These are phyloP conservation scores for Tilletia caries DNA, from an alignment of 1,284 basidiomycete species.

Conservation along the genomic window DNA sequence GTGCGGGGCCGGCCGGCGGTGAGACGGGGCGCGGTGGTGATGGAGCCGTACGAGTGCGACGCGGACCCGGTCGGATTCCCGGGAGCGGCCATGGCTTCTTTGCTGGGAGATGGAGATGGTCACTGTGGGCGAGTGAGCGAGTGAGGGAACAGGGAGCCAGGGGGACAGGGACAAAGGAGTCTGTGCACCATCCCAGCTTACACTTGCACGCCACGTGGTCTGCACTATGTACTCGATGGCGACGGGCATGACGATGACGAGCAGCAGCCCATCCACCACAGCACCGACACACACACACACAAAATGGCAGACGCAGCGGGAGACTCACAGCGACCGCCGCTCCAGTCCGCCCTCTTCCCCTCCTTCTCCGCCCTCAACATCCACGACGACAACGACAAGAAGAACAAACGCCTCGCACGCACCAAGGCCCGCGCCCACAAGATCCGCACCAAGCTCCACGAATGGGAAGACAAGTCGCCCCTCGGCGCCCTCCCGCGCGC, in stretches of 20 bases:
- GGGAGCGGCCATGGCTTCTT: not conserved
- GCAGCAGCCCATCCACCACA: not conserved
- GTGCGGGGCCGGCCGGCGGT: not conserved
- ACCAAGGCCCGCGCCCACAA: not conserved
- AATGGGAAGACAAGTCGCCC: not conserved
- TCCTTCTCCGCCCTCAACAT: constrained; percentile 5
- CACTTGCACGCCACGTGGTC: too few species aligned
- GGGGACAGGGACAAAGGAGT: too few species aligned
- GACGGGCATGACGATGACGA: not conserved
- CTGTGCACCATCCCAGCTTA: too few species aligned
- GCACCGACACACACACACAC: not conserved
- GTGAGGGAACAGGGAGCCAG: too few species aligned
- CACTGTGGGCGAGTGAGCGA: not conserved
- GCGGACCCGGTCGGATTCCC: not conserved
- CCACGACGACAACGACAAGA: not conserved
- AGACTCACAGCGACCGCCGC: not conserved
- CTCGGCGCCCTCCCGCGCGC: constrained; percentile 5
- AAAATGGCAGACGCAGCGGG: not conserved
- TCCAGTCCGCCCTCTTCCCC: not conserved
- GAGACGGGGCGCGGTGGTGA: not conserved
- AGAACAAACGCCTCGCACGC: not conserved
- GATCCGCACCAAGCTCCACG: constrained; percentile 2
- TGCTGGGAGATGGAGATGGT: too few species aligned
- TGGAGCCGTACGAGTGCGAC: not conserved
- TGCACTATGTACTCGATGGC: not conserved